Conservation (phyloP, 345 rosid species). For the Salix purpurea region DNA sequence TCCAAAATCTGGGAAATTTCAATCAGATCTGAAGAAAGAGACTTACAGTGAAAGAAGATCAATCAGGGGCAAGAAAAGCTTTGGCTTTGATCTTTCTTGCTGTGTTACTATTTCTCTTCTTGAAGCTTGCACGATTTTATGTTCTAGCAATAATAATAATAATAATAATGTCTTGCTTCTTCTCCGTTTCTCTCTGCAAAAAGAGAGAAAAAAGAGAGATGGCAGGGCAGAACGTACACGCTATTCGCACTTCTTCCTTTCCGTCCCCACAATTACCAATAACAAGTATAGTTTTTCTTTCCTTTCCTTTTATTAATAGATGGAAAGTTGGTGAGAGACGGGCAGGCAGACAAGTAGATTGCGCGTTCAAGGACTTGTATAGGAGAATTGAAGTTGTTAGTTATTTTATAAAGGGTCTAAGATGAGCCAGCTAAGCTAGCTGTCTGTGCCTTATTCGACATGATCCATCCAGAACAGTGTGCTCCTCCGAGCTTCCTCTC, state of each 20-base stretch:
- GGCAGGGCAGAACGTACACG: not conserved
- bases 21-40: conserved; percentile 6
- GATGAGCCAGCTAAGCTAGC: not conserved
- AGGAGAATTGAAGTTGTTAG: not conserved
- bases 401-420: not conserved
- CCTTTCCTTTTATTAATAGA: not conserved
- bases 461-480: too few relatives aligned
- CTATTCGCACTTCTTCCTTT: not conserved
- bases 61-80: not conserved
- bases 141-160: not conserved
- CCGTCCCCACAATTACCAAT: not conserved
- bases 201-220: not conserved
- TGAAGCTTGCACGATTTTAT: not conserved
- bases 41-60: conserved; percentile 2
- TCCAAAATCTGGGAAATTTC: not conserved
- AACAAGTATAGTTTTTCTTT: not conserved
- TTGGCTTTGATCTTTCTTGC: not conserved
- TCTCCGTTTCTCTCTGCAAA: conserved; percentile 6
- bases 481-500: too few relatives aligned
- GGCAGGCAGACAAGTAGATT: not conserved
- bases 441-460: too few relatives aligned
- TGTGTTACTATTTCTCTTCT: too few relatives aligned
- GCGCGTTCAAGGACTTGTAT: not conserved
- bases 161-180: not conserved
- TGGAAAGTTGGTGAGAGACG: not conserved